Percentiles rank a stretch among this genome's conserved stretches.
Conservation (phyloP, 441 rosid species). For the Euphorbia celastroides region DNA sequence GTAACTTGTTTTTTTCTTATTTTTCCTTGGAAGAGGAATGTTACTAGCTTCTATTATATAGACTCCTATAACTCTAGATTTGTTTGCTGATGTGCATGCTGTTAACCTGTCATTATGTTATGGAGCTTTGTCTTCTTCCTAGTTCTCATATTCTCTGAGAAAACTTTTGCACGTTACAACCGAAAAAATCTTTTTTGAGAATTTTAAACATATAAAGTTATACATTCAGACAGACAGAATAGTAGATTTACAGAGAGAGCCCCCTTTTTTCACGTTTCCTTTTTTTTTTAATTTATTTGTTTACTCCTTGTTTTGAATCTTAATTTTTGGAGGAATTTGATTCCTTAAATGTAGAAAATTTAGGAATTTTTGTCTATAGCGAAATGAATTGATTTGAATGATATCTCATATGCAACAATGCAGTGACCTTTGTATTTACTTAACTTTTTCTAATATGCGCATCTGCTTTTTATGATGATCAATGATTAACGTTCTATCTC, state of each 20-base stretch:
- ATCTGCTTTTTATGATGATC: neutral
- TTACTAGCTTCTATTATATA: neutral
- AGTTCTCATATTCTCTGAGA: neutral
- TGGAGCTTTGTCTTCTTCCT: neutral
- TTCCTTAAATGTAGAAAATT: too few relatives aligned
- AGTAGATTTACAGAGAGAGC: neutral
- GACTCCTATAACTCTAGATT: neutral
- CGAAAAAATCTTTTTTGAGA: neutral
- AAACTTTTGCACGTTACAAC: neutral
- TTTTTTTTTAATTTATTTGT: neutral
- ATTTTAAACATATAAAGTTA: neutral
- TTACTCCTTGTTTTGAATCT: neutral
- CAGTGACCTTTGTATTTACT: neutral
- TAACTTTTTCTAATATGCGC: neutral
- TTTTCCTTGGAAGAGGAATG: neutral
- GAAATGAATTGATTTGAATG: too few relatives aligned
- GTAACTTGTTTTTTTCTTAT: constrained; percentile 29
- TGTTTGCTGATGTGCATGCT: neutral
- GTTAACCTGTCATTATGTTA: neutral
- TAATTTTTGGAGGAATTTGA: too few relatives aligned
- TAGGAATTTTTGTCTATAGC: too few relatives aligned
- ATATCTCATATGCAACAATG: neutral
- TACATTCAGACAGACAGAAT: neutral
- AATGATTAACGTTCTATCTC: neutral
- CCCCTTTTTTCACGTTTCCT: too few relatives aligned